Evolutionary conservation across 106 monocot species (phyloP).

Genomic region (Allium cepa): DNA sequence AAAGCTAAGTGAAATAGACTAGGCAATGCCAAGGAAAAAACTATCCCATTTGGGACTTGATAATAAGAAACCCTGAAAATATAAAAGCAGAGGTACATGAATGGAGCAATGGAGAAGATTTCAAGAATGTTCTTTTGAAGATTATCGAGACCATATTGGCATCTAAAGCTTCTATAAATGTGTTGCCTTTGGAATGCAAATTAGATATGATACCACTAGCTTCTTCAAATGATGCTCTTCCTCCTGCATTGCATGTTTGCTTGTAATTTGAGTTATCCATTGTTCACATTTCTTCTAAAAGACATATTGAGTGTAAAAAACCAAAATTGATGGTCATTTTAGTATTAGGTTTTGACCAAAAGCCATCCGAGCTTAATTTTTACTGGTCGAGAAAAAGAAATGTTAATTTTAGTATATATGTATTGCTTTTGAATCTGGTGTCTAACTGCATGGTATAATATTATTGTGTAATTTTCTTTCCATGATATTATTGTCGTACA

Average conservation of each 20-base stretch:
- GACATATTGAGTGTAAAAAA: too few species aligned
- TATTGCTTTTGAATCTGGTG: too few species aligned
- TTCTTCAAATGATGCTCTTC: neutral
- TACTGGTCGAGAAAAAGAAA: too few species aligned
- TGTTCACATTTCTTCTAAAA: too few species aligned
- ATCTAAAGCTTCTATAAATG: neutral
- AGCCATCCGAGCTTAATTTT: too few species aligned
- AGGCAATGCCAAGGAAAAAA: constrained; percentile 57
- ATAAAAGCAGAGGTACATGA: constrained; percentile 46
- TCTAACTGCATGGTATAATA: too few species aligned
- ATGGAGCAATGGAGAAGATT: constrained; percentile 46
- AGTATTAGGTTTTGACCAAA: too few species aligned
- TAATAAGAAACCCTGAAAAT: constrained; percentile 11
- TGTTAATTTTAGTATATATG: too few species aligned
- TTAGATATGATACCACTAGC: constrained; percentile 16
- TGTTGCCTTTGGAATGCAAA: constrained; percentile 31
- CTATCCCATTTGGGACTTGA: constrained; percentile 59
- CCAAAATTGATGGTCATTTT: too few species aligned
- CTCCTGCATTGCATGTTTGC: constrained; percentile 14
- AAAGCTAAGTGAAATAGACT: constrained; percentile 29
- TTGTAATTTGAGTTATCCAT: too few species aligned
- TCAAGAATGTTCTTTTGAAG: constrained; percentile 23
- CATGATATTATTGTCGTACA: too few species aligned
- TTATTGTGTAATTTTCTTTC: too few species aligned
- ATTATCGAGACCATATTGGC: constrained; percentile 11